Evolutionary conservation across 202 grass and related monocot species (phyloP).

Genomic region (Eragrostis tef): DNA sequence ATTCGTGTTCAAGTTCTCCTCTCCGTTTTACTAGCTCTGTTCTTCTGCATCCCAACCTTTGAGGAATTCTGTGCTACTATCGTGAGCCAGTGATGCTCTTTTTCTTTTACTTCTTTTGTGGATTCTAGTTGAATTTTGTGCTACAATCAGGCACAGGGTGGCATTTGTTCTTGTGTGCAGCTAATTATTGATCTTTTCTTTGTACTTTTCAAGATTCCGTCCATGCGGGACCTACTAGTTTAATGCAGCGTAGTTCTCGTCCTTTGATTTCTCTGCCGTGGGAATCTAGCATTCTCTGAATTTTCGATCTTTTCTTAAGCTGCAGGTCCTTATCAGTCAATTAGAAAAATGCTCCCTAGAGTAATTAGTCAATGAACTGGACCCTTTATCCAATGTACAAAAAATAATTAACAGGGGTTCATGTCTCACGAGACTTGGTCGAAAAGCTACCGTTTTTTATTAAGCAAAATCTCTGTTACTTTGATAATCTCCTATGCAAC

Average conservation of each 20-base stretch:
- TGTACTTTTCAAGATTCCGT: constrained; percentile 47
- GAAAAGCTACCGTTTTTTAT: background rate
- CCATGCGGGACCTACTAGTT: constrained; percentile 20
- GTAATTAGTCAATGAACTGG: constrained; percentile 38
- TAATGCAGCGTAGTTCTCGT: constrained; percentile 33
- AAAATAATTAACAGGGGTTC: constrained; percentile 1
- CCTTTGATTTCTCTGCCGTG: constrained; percentile 50
- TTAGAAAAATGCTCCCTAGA: background rate
- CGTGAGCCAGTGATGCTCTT: background rate
- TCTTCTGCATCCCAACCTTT: background rate
- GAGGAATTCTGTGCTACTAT: background rate
- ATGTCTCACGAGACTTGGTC: constrained; percentile 12
- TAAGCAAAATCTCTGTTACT: constrained; percentile 22
- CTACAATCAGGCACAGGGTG: background rate
- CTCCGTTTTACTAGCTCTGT: background rate
- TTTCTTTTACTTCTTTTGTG: constrained; percentile 20
- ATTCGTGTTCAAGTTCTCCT: background rate
- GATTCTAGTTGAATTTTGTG: constrained; percentile 30
- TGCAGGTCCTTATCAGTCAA: constrained; percentile 43
- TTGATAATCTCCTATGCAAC: background rate
- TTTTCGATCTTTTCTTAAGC: constrained; percentile 14
- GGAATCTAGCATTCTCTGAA: constrained; percentile 39
- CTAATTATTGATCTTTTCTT: constrained; percentile 11
- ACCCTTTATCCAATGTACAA: background rate
- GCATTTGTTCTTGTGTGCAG: constrained; percentile 30